These are phyloP conservation scores for Linum usitatissimum DNA, from an alignment of 345 rosid genomes.

Conservation along the genomic window DNA sequence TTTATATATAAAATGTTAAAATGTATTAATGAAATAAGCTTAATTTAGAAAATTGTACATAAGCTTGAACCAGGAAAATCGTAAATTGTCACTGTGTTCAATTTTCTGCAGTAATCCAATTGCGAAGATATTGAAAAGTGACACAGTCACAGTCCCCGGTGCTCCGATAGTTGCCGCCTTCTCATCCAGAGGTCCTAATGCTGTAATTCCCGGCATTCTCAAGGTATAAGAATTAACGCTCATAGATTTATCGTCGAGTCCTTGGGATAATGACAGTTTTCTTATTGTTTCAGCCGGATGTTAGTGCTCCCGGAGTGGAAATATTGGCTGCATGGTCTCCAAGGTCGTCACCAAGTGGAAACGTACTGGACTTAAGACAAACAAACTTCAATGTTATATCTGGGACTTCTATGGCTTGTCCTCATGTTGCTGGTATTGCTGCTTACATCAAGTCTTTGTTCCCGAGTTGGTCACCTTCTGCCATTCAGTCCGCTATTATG, in stretches of 20 bases:
- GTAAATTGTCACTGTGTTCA: too few species aligned
- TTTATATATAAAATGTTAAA: too few species aligned
- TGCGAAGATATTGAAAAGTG: conserved; percentile 18
- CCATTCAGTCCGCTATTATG: conserved; percentile 1
- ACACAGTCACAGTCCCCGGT: conserved; percentile 1
- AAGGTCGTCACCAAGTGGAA: background rate
- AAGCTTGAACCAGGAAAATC: too few species aligned
- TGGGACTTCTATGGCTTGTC: conserved; percentile 42
- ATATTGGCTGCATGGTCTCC: conserved; percentile 32
- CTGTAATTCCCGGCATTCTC: background rate
- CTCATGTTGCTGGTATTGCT: conserved; percentile 19
- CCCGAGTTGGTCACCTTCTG: conserved; percentile 33
- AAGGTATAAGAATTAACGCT: conserved; percentile 8
- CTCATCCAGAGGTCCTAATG: conserved; percentile 14
- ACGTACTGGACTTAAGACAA: conserved; percentile 12
- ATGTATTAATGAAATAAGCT: too few species aligned
- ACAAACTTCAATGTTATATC: conserved; percentile 19
- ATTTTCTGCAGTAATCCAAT: conserved; percentile 4
- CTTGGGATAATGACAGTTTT: background rate
- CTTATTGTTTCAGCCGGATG: conserved; percentile 21
- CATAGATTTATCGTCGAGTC: too few species aligned
- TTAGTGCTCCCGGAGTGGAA: conserved; percentile 30
- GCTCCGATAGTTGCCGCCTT: conserved; percentile 12
- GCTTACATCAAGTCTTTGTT: conserved; percentile 19
- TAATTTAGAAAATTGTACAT: background rate